Conservation (phyloP, 768 basidiomycete species). For the Pulveroboletus frians region DNA sequence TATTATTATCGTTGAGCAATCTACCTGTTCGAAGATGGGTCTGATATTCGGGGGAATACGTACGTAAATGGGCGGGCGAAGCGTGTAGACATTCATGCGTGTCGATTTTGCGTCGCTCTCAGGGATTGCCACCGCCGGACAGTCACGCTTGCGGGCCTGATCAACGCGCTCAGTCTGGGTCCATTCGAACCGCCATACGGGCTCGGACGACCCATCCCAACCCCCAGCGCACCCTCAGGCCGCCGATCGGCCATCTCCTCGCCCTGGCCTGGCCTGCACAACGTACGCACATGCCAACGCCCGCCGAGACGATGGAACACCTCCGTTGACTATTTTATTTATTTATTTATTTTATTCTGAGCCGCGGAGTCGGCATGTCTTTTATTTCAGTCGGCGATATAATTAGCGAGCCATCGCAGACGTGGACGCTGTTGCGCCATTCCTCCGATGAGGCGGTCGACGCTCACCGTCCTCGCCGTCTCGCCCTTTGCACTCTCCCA, state of each 20-base stretch:
- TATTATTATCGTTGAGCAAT: constrained; percentile 54
- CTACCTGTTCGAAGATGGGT: constrained; percentile 43
- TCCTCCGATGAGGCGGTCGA: constrained; percentile 15
- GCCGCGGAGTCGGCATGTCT: constrained; percentile 27
- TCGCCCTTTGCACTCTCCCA: constrained; percentile 9
- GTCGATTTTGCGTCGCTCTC: constrained; percentile 22
- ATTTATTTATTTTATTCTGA: not conserved
- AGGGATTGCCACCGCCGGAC: constrained; percentile 21
- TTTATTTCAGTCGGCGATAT: constrained; percentile 31
- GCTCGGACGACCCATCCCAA: constrained; percentile 2
- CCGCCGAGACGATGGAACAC: not conserved
- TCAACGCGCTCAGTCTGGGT: constrained; percentile 1
- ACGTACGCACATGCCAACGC: constrained; percentile 1
- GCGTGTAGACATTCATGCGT: constrained; percentile 35
- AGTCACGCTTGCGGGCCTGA: constrained; percentile 8
- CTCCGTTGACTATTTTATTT: not conserved
- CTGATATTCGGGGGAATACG: constrained; percentile 53
- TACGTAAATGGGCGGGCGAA: constrained; percentile 49
- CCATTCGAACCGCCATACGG: not conserved
- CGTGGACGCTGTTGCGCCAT: constrained; percentile 8
- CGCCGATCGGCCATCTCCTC: constrained; percentile 28
- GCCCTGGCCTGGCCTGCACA: constrained; percentile 10
- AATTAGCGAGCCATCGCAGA: constrained; percentile 17
- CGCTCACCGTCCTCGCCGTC: constrained; percentile 15
- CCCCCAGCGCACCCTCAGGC: constrained; percentile 8